Evolutionary conservation across 495 filamentous ascomycete genomes (phyloP).

Genomic region (Rostrohypoxylon terebratum): DNA sequence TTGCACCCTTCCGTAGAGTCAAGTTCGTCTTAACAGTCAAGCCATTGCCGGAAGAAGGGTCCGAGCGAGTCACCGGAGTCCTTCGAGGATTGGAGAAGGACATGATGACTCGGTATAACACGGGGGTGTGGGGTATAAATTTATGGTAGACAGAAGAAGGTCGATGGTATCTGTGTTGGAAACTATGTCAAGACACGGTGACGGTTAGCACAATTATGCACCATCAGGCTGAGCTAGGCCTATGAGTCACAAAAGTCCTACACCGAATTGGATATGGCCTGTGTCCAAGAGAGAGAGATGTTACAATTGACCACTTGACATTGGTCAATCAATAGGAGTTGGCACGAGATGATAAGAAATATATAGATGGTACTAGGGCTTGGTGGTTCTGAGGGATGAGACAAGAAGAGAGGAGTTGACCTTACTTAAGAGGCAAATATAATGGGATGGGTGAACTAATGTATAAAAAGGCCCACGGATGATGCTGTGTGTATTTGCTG

Average conservation of each 20-base stretch:
- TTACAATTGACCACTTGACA: constrained; percentile 43
- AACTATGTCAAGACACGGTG: constrained; percentile 46
- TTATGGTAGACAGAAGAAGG: constrained; percentile 25
- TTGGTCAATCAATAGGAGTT: constrained; percentile 47
- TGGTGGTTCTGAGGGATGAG: constrained; percentile 17
- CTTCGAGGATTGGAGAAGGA: constrained; percentile 63
- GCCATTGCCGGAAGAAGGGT: constrained; percentile 51
- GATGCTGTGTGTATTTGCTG: constrained; percentile 6
- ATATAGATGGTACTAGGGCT: constrained; percentile 34
- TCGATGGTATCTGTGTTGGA: constrained; percentile 35
- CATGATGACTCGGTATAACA: constrained; percentile 55
- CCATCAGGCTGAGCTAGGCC: constrained; percentile 42
- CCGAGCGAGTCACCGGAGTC: constrained; percentile 61
- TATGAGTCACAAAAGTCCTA: constrained; percentile 52
- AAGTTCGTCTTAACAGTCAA: constrained; percentile 64
- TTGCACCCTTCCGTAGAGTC: constrained; percentile 70
- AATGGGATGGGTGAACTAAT: constrained; percentile 12
- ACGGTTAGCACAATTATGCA: constrained; percentile 47
- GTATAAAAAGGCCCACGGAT: background rate
- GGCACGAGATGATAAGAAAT: constrained; percentile 18
- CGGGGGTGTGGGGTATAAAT: constrained; percentile 50
- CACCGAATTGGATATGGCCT: constrained; percentile 39
- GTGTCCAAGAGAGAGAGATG: constrained; percentile 25
- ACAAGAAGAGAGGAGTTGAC: constrained; percentile 17
- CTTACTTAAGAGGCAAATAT: constrained; percentile 33